Conservation (phyloP, 2,329 filamentous ascomycete species). For the Beauveria sp. region DNA sequence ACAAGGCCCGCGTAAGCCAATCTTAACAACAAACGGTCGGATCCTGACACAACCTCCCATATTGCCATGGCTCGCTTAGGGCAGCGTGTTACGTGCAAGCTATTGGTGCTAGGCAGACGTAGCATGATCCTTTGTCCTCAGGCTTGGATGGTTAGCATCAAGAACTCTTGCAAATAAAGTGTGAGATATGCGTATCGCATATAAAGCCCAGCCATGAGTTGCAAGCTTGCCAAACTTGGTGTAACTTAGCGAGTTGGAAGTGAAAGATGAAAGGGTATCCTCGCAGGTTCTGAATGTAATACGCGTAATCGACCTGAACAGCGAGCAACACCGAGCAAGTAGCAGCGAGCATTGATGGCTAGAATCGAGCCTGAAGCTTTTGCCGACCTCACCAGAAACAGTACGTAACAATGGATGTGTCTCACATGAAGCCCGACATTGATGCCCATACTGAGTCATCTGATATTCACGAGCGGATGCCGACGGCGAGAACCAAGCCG, state of each 20-base stretch:
- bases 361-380: background rate
- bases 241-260: background rate
- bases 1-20: background rate
- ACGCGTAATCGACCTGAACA: background rate
- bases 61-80: background rate
- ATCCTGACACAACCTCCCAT: background rate
- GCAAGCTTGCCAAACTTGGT: background rate
- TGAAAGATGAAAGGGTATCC: background rate
- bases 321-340: background rate
- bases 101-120: background rate
- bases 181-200: background rate
- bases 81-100: background rate
- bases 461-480: background rate
- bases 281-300: too few relatives aligned
- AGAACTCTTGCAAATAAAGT: too few relatives aligned
- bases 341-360: background rate
- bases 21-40: background rate
- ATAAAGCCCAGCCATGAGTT: background rate
- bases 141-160: background rate
- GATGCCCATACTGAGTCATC: background rate
- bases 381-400: background rate
- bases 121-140: background rate
- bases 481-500: background rate
- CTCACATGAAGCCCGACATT: background rate
- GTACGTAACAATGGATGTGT: background rate